Base-by-base conservation (phyloP, 306 rosid genomes). In the Astragalus membranaceus region DNA sequence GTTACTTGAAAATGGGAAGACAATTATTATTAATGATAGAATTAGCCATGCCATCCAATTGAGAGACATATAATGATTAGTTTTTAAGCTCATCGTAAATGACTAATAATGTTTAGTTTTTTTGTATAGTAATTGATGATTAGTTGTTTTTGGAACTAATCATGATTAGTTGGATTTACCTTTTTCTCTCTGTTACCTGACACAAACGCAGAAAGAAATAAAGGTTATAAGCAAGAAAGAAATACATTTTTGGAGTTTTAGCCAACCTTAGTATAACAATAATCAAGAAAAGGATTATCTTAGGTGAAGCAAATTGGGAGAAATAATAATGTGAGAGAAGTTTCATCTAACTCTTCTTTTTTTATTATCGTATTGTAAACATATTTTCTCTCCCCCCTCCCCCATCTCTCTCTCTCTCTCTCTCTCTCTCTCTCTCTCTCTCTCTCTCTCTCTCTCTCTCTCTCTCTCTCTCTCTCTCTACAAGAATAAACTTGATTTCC, bases 1-100 rank as follows among this genome's bases (percentile, higher is more conserved):
- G 57, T 69, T 70, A 74, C 78, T 69, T 16, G 17, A 70, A 70
- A 47, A 47, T 41, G 68, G 48, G 43, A 35, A 41, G 23, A 9
- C 20, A 63, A 47, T 35, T 44, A 74, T 70, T 70, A 47, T 35
- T 44, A 74, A 74, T 70, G 58, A 58, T 17, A 13, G 63, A 43
- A 42, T 56, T 61, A 75, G 73, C 32, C 33, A 23, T 78, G 79
- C 57, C 68, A 53, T 73, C 55, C 30, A 44, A 32, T 56, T 58
- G 63, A 72, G 87, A 79, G 80, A 72, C 79, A 84, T 44, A 17
- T n/a, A n/a, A n/a, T n/a, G n/a, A n/a, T n/a, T n/a, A n/a, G n/a
- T 48, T 12, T 37, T 47, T 73, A 60, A 41, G 75, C 63, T 10
- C 36, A 62, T 43, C 29, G 67, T 68, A 17, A 41, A 59, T 72